These are phyloP conservation scores for Pythium phragmitis DNA, from an alignment of 352 stramenopile species.

Conservation along the genomic window DNA sequence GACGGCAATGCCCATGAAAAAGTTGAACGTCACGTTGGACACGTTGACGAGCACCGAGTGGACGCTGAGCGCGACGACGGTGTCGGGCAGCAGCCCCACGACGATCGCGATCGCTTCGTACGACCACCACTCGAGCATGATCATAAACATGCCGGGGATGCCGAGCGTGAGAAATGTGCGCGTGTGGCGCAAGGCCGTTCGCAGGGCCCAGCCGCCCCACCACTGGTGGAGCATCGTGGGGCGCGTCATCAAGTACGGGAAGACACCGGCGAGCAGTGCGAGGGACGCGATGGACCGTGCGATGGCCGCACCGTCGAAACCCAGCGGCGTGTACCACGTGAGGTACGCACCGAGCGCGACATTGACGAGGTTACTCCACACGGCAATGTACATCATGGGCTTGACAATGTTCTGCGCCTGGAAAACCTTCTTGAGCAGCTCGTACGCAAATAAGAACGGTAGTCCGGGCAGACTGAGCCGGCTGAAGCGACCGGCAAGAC, in stretches of 20 bases:
- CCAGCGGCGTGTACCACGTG: slow-evolving; percentile 67
- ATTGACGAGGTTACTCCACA: slow-evolving; percentile 68
- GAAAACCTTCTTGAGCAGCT: slow-evolving; percentile 76
- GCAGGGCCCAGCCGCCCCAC: slow-evolving; percentile 28
- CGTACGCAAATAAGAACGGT: slow-evolving; percentile 79
- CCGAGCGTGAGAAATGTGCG: slow-evolving; percentile 48
- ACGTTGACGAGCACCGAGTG: slow-evolving; percentile 67
- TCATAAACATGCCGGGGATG: slow-evolving; percentile 52
- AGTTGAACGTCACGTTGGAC: slow-evolving; percentile 62
- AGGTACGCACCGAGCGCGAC: slow-evolving; percentile 56
- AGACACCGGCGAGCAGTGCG: slow-evolving; percentile 42
- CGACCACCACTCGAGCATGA: slow-evolving; percentile 69
- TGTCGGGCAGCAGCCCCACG: slow-evolving; percentile 48
- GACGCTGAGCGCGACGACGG: slow-evolving; percentile 50
- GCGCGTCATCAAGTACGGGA: slow-evolving; percentile 54
- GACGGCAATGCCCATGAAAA: slow-evolving; percentile 37
- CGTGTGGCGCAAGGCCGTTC: slow-evolving; percentile 30
- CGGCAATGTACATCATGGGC: slow-evolving; percentile 68
- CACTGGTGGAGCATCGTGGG: slow-evolving; percentile 36
- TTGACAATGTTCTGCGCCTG: slow-evolving; percentile 78
- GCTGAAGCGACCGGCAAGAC: slow-evolving; percentile 53
- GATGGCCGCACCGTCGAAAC: slow-evolving; percentile 72
- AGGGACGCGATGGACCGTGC: slow-evolving; percentile 53
- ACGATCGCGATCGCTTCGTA: slow-evolving; percentile 63
- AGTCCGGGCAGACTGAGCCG: slow-evolving; percentile 52